Base-by-base conservation (phyloP, 495 filamentous ascomycete genomes). In the Talaromyces proteolyticus region DNA sequence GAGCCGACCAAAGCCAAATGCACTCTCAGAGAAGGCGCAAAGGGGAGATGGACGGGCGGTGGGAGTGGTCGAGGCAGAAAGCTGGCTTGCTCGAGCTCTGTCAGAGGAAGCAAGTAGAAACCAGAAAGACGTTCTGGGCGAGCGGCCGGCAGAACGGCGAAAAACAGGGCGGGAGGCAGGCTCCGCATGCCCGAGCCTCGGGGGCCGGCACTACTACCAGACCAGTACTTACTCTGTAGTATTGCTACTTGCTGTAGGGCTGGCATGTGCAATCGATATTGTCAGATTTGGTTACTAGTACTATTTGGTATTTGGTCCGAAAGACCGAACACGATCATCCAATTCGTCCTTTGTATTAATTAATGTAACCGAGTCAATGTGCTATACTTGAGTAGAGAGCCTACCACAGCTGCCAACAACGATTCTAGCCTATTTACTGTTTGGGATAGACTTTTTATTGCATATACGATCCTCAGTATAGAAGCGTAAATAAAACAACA, bases 21-120 rank as follows among this genome's bases (percentile, higher is more conserved):
- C 20, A 24, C 44, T 55, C 19, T 44, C 42, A 54, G 42, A 47
- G 47, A 50, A 16, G 59, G 42, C 52, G 53, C 52, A 57, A 59
- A 57, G 49, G 43, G 52, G 49, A 49, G 53, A 45, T 42, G 42
- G 51, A 39, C 47, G 59, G 59, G 56, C 49, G 51, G 57, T 56
- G 54, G 60, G 65, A 68, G 65, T 62, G 56, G 57, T 49, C 26
- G 54, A 47, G 23, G 21, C 44, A 47, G 17, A 50, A 42, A 42
- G 34, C 37, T 34, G 52, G 44, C 44, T 49, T 53, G 18, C 40
- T 36, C 23, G 20, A 50, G 47, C 37, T 43, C 47, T 41, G 39
- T 10, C 24, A 49, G 58, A 60, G 50, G 57, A 59, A 62, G 67
- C 63, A 57, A 57, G 66, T 63, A 63, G 59, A 55, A 53, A 57